Conservation (phyloP, 805 yeast species). For the Ogataea minuta region DNA sequence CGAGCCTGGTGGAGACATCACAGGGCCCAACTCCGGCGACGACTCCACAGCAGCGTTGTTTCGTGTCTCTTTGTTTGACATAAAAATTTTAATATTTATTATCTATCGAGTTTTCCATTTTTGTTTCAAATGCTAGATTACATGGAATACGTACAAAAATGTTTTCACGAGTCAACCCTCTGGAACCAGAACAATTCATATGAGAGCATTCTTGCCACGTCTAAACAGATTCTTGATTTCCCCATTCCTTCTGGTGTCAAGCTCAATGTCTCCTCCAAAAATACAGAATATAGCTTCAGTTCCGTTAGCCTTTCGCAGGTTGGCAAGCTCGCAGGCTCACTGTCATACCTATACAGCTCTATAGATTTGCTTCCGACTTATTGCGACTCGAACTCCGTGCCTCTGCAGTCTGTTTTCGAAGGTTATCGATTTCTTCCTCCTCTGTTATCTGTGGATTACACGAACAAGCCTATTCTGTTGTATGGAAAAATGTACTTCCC, state of each 20-base stretch:
- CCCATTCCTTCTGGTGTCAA: slow-evolving; percentile 64
- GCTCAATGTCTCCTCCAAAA: slow-evolving; percentile 65
- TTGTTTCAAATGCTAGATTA: slow-evolving; percentile 59
- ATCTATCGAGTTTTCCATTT: slow-evolving; percentile 2
- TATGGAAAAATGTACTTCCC: slow-evolving; percentile 92
- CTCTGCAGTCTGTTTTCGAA: slow-evolving; percentile 64
- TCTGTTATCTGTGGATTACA: slow-evolving; percentile 2
- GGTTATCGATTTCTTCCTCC: slow-evolving; percentile 55
- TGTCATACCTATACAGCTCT: slow-evolving; percentile 78
- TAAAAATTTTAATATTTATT: slow-evolving; percentile 1
- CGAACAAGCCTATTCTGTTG: slow-evolving; percentile 43
- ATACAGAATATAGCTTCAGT: slow-evolving; percentile 69
- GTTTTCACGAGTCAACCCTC: slow-evolving; percentile 64
- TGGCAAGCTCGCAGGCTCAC: slow-evolving; percentile 70
- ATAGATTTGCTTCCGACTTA: slow-evolving; percentile 48
- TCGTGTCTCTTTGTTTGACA: slow-evolving; percentile 5
- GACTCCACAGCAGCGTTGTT: slow-evolving; percentile 13
- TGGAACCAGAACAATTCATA: slow-evolving; percentile 83
- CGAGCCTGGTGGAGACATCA: slow-evolving; percentile 14
- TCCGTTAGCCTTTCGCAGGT: slow-evolving; percentile 66
- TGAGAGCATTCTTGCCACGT: slow-evolving; percentile 70
- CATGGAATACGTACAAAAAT: slow-evolving; percentile 81
- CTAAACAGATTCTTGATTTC: slow-evolving; percentile 70
- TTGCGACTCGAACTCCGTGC: slow-evolving; percentile 48
- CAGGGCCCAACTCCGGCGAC: slow-evolving; percentile 20